Conservation (phyloP, 352 stramenopile species). For the Aphanomyces stellatus region DNA sequence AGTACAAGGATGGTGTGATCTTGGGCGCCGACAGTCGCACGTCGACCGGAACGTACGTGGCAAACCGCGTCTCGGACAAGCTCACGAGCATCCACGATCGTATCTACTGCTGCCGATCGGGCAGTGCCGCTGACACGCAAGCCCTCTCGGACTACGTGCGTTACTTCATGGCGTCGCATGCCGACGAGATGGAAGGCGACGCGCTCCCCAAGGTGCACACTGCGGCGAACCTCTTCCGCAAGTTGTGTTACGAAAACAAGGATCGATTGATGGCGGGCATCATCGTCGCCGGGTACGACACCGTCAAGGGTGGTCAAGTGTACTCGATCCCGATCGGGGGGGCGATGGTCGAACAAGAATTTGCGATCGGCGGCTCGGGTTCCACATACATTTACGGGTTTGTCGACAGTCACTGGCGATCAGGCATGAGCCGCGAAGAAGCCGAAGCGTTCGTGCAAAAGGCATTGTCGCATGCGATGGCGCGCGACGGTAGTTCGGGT, state of each 20-base stretch:
- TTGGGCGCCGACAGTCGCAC: slow-evolving; percentile 93
- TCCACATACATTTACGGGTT: slow-evolving; percentile 98
- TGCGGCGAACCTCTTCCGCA: slow-evolving; percentile 94
- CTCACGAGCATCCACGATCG: slow-evolving; percentile 94
- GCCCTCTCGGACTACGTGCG: slow-evolving; percentile 75
- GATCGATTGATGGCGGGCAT: slow-evolving; percentile 92
- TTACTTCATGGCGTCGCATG: slow-evolving; percentile 72
- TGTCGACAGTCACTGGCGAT: slow-evolving; percentile 85
- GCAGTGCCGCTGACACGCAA: slow-evolving; percentile 97
- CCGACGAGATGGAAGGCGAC: slow-evolving; percentile 79
- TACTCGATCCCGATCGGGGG: slow-evolving; percentile 95
- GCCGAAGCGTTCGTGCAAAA: slow-evolving; percentile 93
- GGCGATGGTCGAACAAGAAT: slow-evolving; percentile 94
- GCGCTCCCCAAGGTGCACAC: slow-evolving; percentile 93
- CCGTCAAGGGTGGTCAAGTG: slow-evolving; percentile 92
- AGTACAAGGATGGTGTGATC: slow-evolving; percentile 94
- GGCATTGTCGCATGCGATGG: slow-evolving; percentile 95
- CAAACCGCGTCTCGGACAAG: slow-evolving; percentile 97
- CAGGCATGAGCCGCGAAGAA: slow-evolving; percentile 96
- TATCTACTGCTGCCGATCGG: slow-evolving; percentile 97
- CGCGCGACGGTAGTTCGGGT: slow-evolving; percentile 96
- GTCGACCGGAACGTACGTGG: slow-evolving; percentile 94
- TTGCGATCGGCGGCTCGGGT: slow-evolving; percentile 94
- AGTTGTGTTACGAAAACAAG: slow-evolving; percentile 98
- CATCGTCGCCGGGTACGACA: slow-evolving; percentile 97